These are phyloP conservation scores for Apostasia shenzhenica DNA, from an alignment of 106 monocot species.

Conservation along the genomic window DNA sequence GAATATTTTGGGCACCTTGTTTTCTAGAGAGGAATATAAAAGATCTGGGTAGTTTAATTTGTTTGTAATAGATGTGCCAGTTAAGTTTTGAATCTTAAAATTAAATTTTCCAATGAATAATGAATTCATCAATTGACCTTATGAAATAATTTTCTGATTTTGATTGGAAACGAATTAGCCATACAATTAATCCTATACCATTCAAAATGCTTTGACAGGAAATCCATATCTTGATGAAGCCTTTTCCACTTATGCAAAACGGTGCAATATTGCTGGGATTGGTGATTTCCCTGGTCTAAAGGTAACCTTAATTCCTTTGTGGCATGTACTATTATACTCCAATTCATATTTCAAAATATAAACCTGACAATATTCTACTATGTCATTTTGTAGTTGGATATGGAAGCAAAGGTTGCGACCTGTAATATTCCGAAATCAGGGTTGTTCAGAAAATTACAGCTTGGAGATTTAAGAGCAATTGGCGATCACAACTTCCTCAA, in stretches of 20 bases:
- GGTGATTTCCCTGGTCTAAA: slow-evolving; percentile 44
- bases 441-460: slow-evolving; percentile 6
- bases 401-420: slow-evolving; percentile 22
- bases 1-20: too few species aligned
- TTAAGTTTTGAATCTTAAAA: too few species aligned
- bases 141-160: too few species aligned
- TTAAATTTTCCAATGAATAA: too few species aligned
- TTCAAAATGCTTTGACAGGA: slow-evolving; percentile 18
- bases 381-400: slow-evolving; percentile 18
- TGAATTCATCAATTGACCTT: too few species aligned
- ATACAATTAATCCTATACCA: slow-evolving; percentile 1
- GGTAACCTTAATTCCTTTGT: slow-evolving; percentile 9
- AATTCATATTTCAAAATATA: too few species aligned
- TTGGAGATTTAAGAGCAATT: slow-evolving; percentile 30
- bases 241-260: slow-evolving; percentile 20
- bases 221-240: slow-evolving; percentile 35
- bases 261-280: slow-evolving; percentile 33
- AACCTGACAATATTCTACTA: not conserved
- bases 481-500: slow-evolving; percentile 40
- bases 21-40: too few species aligned
- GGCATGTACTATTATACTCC: not conserved
- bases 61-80: too few species aligned
- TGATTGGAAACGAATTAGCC: not conserved
- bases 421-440: slow-evolving; percentile 10
- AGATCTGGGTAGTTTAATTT: too few species aligned